These are phyloP conservation scores for Rhodotorula sp. DNA, from an alignment of 1,284 basidiomycete genomes.

Conservation along the genomic window DNA sequence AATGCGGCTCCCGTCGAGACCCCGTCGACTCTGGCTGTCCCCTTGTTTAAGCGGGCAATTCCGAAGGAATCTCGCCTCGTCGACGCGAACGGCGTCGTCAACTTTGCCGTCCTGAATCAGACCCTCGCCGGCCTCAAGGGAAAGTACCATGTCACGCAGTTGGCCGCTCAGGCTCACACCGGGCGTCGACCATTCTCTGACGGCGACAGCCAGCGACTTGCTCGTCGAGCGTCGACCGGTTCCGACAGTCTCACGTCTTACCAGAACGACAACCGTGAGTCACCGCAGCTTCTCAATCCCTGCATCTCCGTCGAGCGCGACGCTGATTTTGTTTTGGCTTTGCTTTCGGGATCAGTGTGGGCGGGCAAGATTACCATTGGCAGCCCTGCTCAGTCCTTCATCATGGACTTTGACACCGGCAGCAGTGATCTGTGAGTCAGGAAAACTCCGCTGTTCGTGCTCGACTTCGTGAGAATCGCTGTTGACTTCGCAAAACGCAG, in stretches of 20 bases:
- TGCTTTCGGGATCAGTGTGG: slow-evolving; percentile 35
- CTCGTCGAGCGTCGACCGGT: slow-evolving; percentile 3
- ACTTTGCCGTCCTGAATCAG: slow-evolving; percentile 1
- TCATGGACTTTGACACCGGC: slow-evolving; percentile 43
- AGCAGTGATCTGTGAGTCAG: slow-evolving; percentile 45
- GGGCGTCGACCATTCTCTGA: background rate
- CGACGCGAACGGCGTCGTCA: slow-evolving; percentile 7
- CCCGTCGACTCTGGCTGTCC: background rate
- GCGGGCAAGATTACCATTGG: slow-evolving; percentile 41
- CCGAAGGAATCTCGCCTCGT: background rate
- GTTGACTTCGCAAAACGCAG: background rate
- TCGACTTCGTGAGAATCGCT: slow-evolving; percentile 7
- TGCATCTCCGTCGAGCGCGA: slow-evolving; percentile 12
- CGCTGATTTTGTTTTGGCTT: slow-evolving; percentile 14
- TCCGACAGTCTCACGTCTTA: slow-evolving; percentile 7
- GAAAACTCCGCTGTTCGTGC: slow-evolving; percentile 26
- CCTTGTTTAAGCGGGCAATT: background rate
- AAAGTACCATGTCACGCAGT: background rate
- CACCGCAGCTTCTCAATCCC: slow-evolving; percentile 39
- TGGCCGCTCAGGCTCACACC: background rate
- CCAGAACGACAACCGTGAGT: slow-evolving; percentile 35
- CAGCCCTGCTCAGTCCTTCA: slow-evolving; percentile 35
- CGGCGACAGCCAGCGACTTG: background rate
- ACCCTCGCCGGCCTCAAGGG: background rate
- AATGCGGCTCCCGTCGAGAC: background rate